Base-by-base conservation (phyloP, 306 rosid genomes). In the Ochetophila trinervis region DNA sequence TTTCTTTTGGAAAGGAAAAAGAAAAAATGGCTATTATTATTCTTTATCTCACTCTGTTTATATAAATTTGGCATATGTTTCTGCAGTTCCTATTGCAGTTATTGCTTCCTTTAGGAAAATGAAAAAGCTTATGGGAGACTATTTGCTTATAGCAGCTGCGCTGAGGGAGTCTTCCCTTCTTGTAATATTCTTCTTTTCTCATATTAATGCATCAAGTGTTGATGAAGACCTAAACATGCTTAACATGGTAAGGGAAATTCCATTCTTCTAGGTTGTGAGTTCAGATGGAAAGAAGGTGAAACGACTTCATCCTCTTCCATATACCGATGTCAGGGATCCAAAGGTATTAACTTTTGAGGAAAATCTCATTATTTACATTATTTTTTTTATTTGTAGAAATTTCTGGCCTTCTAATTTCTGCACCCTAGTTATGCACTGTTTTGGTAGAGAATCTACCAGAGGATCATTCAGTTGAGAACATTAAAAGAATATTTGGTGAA, bases 391-490 rank as follows among this genome's bases (percentile, higher is more conserved):
- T 7, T 52, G 15, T 18, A 8, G 57, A 27, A 65, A 34, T 69
- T 60, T 74, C 34, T 49, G 23, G 78, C 35, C 64, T 13, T 69
- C 84, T 89, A 78, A 83, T 78, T 61, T 75, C 71, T 72, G 84
- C 78, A 60, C 70, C 81, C 76, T 67, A 94, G 99, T 83, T 82
- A 74, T 90, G 18, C 72, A 94, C 99, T 84, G 97, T 94, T 75
- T 70, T 94, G 87, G 96, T 79, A 66, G 99, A 94, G 79, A 85
- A 94, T 74, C 83, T 94, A 72, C 97, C 99, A 0, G 96, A 78
- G 75, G 86, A 94, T 71, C 90, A 85, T 86, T 86, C 97, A 53
- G 76, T 66, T 85, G 91, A 82, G 76, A 94, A 90, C 78, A 78
- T 94, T 62, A 76, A 27, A 62, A 76, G 70, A 69, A 88, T 90